phyloP scores from a whole-genome alignment of 2,329 filamentous ascomycete genomes.

The Ceratocystis albifundus region DNA sequence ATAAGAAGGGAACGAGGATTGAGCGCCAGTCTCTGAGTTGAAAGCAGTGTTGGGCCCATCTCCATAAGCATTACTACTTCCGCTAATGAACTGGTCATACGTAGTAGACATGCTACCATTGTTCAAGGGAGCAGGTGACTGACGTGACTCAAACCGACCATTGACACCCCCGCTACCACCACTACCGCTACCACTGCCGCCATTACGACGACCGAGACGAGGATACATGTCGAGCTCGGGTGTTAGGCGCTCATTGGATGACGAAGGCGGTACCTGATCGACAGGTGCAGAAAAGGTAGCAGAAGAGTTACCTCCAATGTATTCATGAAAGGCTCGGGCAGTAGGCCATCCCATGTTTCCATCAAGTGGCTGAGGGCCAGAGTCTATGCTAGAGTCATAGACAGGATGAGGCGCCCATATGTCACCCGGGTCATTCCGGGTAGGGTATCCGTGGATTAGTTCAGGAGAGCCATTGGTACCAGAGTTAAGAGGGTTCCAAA shows the following conservation, averaged over 20 bases:
- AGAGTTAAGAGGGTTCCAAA: neutral
- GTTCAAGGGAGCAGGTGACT: slow-evolving; percentile 9
- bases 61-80: neutral
- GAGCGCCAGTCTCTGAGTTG: neutral
- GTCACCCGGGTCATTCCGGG: neutral
- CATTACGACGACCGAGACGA: slow-evolving; percentile 3
- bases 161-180: neutral
- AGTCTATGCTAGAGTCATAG: slow-evolving; percentile 1
- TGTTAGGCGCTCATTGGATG: slow-evolving; percentile 1
- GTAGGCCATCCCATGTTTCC: neutral
- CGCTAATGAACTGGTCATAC: slow-evolving; percentile 10
- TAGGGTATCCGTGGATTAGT: neutral
- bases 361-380: neutral
- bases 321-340: slow-evolving; percentile 2
- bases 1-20: slow-evolving; percentile 3
- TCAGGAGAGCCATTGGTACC: neutral
- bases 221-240: slow-evolving; percentile 8
- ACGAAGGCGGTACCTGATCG: neutral
- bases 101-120: neutral
- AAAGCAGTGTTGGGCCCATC: neutral
- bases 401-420: slow-evolving; percentile 3
- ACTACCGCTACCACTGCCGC: neutral
- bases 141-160: slow-evolving; percentile 4
- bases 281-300: neutral
- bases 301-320: neutral